Base-by-base conservation (phyloP, 169 alveolate genomes). In the Eimeria tenella region DNA sequence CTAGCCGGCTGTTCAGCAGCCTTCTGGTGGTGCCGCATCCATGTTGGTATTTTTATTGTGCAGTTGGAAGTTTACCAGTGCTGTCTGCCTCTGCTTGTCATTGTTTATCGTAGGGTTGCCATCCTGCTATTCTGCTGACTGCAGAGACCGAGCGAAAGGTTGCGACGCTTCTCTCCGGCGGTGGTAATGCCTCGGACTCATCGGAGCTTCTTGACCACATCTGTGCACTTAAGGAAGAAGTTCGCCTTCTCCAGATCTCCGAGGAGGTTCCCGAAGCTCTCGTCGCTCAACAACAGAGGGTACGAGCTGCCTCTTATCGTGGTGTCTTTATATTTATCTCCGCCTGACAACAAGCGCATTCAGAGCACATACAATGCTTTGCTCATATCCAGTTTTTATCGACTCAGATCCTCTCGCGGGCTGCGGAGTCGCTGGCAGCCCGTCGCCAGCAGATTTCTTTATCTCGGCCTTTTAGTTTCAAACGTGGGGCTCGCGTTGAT, bases 221-320 rank as follows among this genome's bases (percentile, higher is more conserved):
- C 25, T 31, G 11, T 6, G 56, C 56, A 42, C 11, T 21, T 19
- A 9, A 42, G 53, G 83, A 23, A 17, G 19, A 8, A 10, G n/a
- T 73, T 25, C 50, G 53, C 8, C 56, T 21, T 31, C 53, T 73
- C n/a, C 8, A 15, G 3, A 49, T 25, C 49, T 25, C 83, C 13
- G 83, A 52, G 15, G 83, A 73, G 13, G 19, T 73, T 8, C n/a
- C 83, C 56, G 83, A 73, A 49, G 83, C 56, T 9, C 15, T 42
- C 83, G 8, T 73, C 9, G 83, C 83, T 25, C 83, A 73, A 52
- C 58, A 73, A 73, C 55, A 73, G 55, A 23, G 83, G 83, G 83
- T 73, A 73, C 8, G 83, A 17, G 19, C 68, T 58, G 11, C 19
- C 68, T 58, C 68, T 11, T 0, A 17, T 17, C 68, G 68, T 58